Base-by-base conservation (phyloP, 2,329 filamentous ascomycete species). In the Hyphodiscus sp. region DNA sequence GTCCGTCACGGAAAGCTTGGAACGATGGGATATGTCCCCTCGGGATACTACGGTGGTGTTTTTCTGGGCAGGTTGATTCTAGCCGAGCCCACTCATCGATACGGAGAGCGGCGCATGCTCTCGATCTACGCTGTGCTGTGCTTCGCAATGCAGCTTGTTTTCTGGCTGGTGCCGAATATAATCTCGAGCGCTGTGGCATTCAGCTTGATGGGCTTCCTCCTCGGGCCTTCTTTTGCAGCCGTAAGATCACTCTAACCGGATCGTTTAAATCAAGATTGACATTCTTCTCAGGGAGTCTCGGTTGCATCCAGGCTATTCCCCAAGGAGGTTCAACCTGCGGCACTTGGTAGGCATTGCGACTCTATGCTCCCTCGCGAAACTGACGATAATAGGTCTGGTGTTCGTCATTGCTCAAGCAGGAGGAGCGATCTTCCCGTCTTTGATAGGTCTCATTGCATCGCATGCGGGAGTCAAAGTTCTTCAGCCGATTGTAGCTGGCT, bases 21-120 rank as follows among this genome's bases (percentile, higher is more conserved):
- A 0, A 70, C 76, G 18, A 78, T 83, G 66, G 82, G 82, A 0
- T 86, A 85, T 49, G 77, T 86, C 0, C 78, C 81, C 0, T 77
- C 81, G 0, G 82, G 81, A 2, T 80, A 79, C 59, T 82, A 75
- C 46, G 82, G 79, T 2, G 82, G 82, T 0, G 71, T 72, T 0
- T 71, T 84, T 2, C 71, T 85, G 0, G 81, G 82, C 0, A 70
- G 82, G 5, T 57, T 84, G 0, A 51, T 83, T 0, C 72, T 85
- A 0, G 77, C 80, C 0, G 82, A 85, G 57, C 79, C 81, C 0
- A 83, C 77, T 0, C 75, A 82, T 63, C 71, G 80, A 0, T 76
- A 77, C 18, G 83, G 83, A 0, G 79, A 85, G 58, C 71, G 76
- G 18, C 70, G 72, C 3, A 83, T 85, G 79, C 65, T 83, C 0